These are phyloP conservation scores for Solanum hybrid DNA, from an alignment of 305 asterid species.

Conservation along the genomic window DNA sequence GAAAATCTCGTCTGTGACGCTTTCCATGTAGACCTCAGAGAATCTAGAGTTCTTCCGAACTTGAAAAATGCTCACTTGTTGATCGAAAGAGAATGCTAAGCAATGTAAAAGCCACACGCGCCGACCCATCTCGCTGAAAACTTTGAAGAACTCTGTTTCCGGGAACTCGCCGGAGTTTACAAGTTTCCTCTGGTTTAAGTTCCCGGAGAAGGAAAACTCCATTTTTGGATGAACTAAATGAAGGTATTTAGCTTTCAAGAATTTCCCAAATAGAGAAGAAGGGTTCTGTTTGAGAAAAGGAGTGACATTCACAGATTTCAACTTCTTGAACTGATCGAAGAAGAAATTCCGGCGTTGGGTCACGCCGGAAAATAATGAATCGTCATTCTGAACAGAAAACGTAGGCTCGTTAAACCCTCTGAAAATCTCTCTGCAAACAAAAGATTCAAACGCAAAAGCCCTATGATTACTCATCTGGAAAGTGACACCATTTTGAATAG, in stretches of 20 bases:
- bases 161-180: conserved; percentile 54
- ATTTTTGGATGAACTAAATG: conserved; percentile 69
- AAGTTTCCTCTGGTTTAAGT: conserved; percentile 49
- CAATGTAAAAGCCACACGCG: conserved; percentile 62
- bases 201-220: conserved; percentile 67
- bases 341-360: conserved; percentile 27
- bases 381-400: conserved; percentile 21
- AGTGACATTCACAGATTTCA: conserved; percentile 36
- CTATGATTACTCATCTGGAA: conserved; percentile 42
- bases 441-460: conserved; percentile 75
- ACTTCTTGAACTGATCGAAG: conserved; percentile 49
- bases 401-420: conserved; percentile 33
- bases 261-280: conserved; percentile 39
- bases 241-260: conserved; percentile 52
- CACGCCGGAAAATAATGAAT: background rate
- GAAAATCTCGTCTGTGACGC: conserved; percentile 47
- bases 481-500: conserved; percentile 28
- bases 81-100: conserved; percentile 46
- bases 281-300: conserved; percentile 57
- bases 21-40: conserved; percentile 77
- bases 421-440: conserved; percentile 52
- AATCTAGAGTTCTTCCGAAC: conserved; percentile 33
- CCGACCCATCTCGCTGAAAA: conserved; percentile 64
- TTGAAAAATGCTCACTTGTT: conserved; percentile 46
- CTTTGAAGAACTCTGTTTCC: conserved; percentile 60